These are phyloP conservation scores for Trichocladium uniseriatum DNA, from an alignment of 495 filamentous ascomycete genomes.

Conservation along the genomic window DNA sequence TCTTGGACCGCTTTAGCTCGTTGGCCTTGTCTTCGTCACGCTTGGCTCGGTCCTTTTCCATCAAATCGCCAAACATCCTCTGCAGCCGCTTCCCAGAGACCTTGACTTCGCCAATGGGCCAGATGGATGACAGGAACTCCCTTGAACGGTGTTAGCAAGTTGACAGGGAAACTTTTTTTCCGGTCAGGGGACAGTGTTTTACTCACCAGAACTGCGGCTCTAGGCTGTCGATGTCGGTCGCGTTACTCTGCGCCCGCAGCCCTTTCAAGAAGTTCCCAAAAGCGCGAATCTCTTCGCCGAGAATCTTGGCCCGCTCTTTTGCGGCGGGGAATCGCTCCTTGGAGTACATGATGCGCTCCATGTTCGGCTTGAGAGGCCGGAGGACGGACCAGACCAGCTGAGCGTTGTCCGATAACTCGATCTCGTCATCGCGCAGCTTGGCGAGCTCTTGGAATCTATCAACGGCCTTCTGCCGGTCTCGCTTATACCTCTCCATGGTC, in stretches of 20 bases:
- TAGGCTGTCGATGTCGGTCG: slow-evolving; percentile 29
- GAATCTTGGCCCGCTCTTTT: slow-evolving; percentile 38
- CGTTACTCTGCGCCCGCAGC: slow-evolving; percentile 28
- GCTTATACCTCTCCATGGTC: slow-evolving; percentile 26
- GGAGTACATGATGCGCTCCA: slow-evolving; percentile 35
- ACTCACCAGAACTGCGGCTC: slow-evolving; percentile 42
- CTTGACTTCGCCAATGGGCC: slow-evolving; percentile 32
- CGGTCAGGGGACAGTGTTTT: not conserved
- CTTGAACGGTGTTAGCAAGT: slow-evolving; percentile 17
- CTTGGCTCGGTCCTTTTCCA: slow-evolving; percentile 20
- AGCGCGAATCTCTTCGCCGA: slow-evolving; percentile 36
- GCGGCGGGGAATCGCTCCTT: slow-evolving; percentile 35
- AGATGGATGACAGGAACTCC: slow-evolving; percentile 33
- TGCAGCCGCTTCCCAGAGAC: slow-evolving; percentile 34
- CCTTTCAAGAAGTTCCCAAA: slow-evolving; percentile 39
- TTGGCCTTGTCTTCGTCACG: slow-evolving; percentile 17
- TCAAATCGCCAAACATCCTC: slow-evolving; percentile 39
- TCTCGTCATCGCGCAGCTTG: slow-evolving; percentile 24
- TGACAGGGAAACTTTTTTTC: not conserved
- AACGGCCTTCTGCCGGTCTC: slow-evolving; percentile 25
- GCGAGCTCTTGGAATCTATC: slow-evolving; percentile 28
- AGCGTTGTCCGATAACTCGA: slow-evolving; percentile 23
- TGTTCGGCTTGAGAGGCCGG: slow-evolving; percentile 35
- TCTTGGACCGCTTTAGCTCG: slow-evolving; percentile 9
- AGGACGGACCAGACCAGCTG: slow-evolving; percentile 37